Percentiles rank a stretch among this genome's conserved stretches.
Evolutionary conservation across 2,329 filamentous ascomycete species (phyloP).

Genomic region (Arthrobotrys pseudoclavata): DNA sequence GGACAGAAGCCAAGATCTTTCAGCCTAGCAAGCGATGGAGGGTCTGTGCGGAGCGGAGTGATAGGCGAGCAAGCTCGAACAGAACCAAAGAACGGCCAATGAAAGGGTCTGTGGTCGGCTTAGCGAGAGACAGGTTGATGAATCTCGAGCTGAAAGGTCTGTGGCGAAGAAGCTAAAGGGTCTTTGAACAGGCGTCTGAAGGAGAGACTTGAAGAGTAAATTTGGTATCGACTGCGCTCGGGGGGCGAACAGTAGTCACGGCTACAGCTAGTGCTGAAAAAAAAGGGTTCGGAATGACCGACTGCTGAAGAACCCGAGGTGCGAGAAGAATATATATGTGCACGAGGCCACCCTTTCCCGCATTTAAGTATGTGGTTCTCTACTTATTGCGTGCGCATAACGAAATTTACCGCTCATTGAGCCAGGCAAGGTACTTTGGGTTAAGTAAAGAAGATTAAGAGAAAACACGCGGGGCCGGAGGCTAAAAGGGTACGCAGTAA

Average conservation of each 20-base stretch:
- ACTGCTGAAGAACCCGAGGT: conserved; percentile 58
- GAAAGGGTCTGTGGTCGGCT: conserved; percentile 40
- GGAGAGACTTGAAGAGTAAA: conserved; percentile 55
- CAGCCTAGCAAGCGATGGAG: conserved; percentile 60
- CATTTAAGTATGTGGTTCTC: conserved; percentile 53
- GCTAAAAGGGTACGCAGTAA: conserved; percentile 56
- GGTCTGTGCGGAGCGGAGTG: conserved; percentile 61
- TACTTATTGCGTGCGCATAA: conserved; percentile 57
- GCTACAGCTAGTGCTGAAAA: conserved; percentile 51
- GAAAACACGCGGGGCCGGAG: conserved; percentile 55
- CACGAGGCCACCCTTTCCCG: conserved; percentile 57
- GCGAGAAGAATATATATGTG: conserved; percentile 55
- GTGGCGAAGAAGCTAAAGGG: conserved; percentile 36
- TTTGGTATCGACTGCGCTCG: conserved; percentile 32
- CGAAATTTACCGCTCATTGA: conserved; percentile 59
- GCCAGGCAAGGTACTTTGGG: conserved; percentile 56
- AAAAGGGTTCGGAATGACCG: conserved; percentile 58
- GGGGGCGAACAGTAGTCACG: conserved; percentile 50
- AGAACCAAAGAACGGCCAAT: conserved; percentile 56
- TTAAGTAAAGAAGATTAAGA: conserved; percentile 47
- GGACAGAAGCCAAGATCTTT: conserved; percentile 59
- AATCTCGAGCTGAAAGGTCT: conserved; percentile 56
- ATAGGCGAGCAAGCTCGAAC: conserved; percentile 58
- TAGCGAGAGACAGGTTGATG: conserved; percentile 51
- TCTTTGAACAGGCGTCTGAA: conserved; percentile 49